These are phyloP conservation scores for Orbilia quercus DNA, from an alignment of 2,329 filamentous ascomycete genomes.

Conservation along the genomic window DNA sequence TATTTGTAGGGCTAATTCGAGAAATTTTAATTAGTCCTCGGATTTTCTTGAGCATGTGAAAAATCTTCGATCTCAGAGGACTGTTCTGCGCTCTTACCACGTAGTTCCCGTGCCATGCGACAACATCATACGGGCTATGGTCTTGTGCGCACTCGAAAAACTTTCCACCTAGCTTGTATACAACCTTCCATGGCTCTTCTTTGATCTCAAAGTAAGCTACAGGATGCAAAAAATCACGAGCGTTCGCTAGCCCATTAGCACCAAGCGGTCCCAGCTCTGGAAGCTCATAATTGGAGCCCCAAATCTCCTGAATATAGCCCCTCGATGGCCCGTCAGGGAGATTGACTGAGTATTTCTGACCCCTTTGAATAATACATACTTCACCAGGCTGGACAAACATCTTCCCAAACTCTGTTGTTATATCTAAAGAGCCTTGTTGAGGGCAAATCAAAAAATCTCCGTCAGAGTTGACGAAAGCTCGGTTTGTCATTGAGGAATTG, in stretches of 20 bases:
- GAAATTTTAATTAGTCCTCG: too few species aligned
- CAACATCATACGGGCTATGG: constrained; percentile 77
- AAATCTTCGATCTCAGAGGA: too few species aligned
- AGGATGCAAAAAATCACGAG: constrained; percentile 74
- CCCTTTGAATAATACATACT: constrained; percentile 74
- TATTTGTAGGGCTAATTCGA: constrained; percentile 67
- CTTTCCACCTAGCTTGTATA: constrained; percentile 72
- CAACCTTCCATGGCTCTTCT: constrained; percentile 70
- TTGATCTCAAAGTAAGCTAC: constrained; percentile 65
- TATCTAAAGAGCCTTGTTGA: constrained; percentile 73
- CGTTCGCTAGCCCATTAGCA: constrained; percentile 74
- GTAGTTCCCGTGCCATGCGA: constrained; percentile 78
- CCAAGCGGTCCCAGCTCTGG: constrained; percentile 76
- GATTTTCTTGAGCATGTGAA: too few species aligned
- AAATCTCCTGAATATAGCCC: constrained; percentile 76
- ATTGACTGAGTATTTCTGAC: constrained; percentile 73
- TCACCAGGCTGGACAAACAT: constrained; percentile 76
- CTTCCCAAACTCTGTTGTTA: constrained; percentile 75
- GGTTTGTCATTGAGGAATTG: constrained; percentile 65
- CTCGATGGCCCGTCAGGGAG: constrained; percentile 71
- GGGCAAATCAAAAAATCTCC: constrained; percentile 75
- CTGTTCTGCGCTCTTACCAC: too few species aligned
- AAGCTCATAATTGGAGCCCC: constrained; percentile 73
- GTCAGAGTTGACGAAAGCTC: constrained; percentile 69
- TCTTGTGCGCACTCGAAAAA: constrained; percentile 72